These are phyloP conservation scores for Starmerella tilneyi DNA, from an alignment of 805 yeast genomes.

Conservation along the genomic window DNA sequence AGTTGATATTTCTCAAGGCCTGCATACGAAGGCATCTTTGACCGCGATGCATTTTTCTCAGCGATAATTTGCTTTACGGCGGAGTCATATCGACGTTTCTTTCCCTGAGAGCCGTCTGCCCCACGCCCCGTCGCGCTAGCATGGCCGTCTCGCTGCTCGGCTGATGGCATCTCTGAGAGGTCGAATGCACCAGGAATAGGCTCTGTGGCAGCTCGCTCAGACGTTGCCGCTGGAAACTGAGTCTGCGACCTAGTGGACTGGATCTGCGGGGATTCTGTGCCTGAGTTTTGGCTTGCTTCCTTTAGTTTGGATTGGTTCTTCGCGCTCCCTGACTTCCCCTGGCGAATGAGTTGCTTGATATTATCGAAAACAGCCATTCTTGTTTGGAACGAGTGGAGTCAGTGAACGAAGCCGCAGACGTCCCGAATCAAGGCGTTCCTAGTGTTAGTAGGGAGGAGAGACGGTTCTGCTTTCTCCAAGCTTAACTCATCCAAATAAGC, in stretches of 20 bases:
- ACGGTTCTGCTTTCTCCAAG: not conserved
- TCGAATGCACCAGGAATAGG: no score
- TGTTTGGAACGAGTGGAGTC: not conserved
- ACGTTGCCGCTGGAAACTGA: no score
- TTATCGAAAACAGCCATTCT: conserved; percentile 35
- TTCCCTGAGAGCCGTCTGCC: conserved; percentile 7
- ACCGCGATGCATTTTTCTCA: conserved; percentile 31
- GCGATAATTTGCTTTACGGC: conserved; percentile 35
- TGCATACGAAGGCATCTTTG: conserved; percentile 32
- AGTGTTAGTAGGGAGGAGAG: not conserved
- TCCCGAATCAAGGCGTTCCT: not conserved
- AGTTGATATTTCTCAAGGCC: conserved; percentile 34
- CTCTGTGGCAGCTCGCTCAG: no score
- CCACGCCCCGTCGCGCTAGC: not conserved
- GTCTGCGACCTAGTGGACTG: not conserved
- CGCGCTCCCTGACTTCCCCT: conserved; percentile 49
- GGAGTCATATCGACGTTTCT: conserved; percentile 29
- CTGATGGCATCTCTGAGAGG: not conserved
- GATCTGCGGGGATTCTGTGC: not conserved
- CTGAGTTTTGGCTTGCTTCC: not conserved
- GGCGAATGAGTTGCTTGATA: conserved; percentile 51
- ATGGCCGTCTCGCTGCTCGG: not conserved
- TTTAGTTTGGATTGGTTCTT: not conserved
- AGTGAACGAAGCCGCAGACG: not conserved
- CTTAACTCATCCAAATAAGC: conserved; percentile 3